Percentiles rank a stretch among this genome's conserved stretches.
Evolutionary conservation across 331 rosid species (phyloP).

Genomic region (Rosa hybrid): DNA sequence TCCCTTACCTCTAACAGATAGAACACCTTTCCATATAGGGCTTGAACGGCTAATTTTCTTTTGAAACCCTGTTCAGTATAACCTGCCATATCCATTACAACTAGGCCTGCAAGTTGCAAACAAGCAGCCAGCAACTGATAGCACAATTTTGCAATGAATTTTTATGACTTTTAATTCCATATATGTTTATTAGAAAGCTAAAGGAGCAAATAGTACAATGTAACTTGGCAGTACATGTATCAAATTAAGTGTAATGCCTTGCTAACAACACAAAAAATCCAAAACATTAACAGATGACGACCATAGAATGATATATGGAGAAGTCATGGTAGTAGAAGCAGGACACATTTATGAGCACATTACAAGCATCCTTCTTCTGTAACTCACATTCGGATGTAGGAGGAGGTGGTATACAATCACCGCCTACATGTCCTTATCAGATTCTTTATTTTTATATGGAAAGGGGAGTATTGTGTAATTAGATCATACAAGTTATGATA

Average conservation of each 20-base stretch:
- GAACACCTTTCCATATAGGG: conserved; percentile 89
- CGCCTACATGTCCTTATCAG: too few relatives aligned
- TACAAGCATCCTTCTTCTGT: too few relatives aligned
- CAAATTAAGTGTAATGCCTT: not conserved
- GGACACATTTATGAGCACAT: too few relatives aligned
- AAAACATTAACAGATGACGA: too few relatives aligned
- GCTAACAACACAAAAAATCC: too few relatives aligned
- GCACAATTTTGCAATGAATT: not conserved
- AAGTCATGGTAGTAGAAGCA: too few relatives aligned
- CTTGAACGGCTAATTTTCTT: conserved; percentile 91
- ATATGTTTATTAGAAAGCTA: conserved; percentile 3
- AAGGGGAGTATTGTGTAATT: too few relatives aligned
- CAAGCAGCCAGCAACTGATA: conserved; percentile 23
- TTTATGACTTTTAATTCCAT: not conserved
- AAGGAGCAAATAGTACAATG: conserved; percentile 13
- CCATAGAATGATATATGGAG: too few relatives aligned
- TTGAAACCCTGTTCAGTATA: conserved; percentile 95
- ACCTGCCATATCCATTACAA: conserved; percentile 81
- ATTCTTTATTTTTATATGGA: too few relatives aligned
- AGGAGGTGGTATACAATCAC: too few relatives aligned
- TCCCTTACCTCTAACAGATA: conserved; percentile 83
- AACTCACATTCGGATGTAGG: too few relatives aligned
- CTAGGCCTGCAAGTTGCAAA: conserved; percentile 68
- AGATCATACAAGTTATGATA: too few relatives aligned
- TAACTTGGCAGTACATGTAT: not conserved